These are phyloP conservation scores for Setaria italica DNA, from an alignment of 202 grass and related monocot genomes.

Conservation along the genomic window DNA sequence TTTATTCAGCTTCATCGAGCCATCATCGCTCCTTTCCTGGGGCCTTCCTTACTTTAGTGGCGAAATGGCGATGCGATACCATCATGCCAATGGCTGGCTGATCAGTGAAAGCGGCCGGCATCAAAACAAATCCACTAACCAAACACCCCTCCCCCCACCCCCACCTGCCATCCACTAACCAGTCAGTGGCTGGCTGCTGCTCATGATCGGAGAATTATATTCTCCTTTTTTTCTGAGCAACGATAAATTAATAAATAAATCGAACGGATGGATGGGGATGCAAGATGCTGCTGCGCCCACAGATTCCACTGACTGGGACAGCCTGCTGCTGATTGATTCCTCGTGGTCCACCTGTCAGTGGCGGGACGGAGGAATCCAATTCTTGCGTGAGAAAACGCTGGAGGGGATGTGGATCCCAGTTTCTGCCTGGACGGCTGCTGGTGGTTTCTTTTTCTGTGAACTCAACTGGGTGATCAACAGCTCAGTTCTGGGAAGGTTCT, in stretches of 20 bases:
- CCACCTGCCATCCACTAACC: slow-evolving; percentile 42
- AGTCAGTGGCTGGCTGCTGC: slow-evolving; percentile 14
- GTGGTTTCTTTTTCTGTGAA: neutral
- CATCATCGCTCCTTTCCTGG: slow-evolving; percentile 5
- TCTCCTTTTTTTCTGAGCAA: slow-evolving; percentile 15
- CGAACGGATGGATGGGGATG: slow-evolving; percentile 1
- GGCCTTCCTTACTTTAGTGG: slow-evolving; percentile 42
- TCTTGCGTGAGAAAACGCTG: slow-evolving; percentile 24
- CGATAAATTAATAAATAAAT: slow-evolving; percentile 34
- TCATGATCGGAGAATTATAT: slow-evolving; percentile 32
- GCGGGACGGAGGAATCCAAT: slow-evolving; percentile 31
- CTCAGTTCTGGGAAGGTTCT: slow-evolving; percentile 31
- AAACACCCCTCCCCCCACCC: too few relatives aligned
- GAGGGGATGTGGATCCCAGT: slow-evolving; percentile 1
- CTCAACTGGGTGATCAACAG: neutral
- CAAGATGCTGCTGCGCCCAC: slow-evolving; percentile 19
- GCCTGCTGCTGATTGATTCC: slow-evolving; percentile 35
- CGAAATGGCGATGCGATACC: slow-evolving; percentile 24
- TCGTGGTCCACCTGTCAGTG: slow-evolving; percentile 40
- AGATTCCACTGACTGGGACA: slow-evolving; percentile 41
- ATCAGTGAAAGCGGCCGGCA: slow-evolving; percentile 30
- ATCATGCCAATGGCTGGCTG: neutral
- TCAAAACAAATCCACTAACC: slow-evolving; percentile 30
- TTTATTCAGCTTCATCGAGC: slow-evolving; percentile 45
- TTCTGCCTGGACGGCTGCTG: neutral